Evolutionary conservation across 352 stramenopile species (phyloP), one percentile per base, ranked within the genome.

Genomic region (Pythium chondricola): DNA sequence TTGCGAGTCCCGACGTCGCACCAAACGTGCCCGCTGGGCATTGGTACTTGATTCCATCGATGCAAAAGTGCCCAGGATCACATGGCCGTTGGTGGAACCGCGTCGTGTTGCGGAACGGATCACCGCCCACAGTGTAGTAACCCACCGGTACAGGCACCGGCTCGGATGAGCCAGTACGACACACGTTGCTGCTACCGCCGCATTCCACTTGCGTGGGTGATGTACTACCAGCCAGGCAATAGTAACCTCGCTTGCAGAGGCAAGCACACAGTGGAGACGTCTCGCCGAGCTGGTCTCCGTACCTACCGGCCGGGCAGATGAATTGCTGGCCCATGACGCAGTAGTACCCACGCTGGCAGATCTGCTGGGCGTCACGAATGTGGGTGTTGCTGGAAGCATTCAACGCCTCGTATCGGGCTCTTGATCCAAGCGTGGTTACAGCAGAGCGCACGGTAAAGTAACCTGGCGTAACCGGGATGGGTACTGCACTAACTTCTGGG

Each of bases 11-110:
- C 11, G 25, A 52, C 0, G 42, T 63, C n/a, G 67, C 62, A 21
- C 88, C 88, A 24, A 73, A 96, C 2, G 68, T 83, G 8, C 86
- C 86, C 8, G 66, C 60, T 7, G 85, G 78, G 33, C 86, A 97
- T 39, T 88, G 62, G 17, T 69, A 75, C 44, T 75, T 74, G 43
- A 83, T 35, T 6, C 81, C 83, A n/a, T 66, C 42, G 2, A 67
- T 29, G 56, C 84, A 96, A 40, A 81, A 96, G 45, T 72, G 82
- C 10, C 84, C 83, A 27, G 58, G 52, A n/a, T 86, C 71, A 30
- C 87, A 96, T 21, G 66, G 49, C 8, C 45, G 50, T 61, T 92
- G 69, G n/a, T 65, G 58, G 27, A 80, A 84, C 2, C 78, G 77
- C 29, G 74, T 88, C 6, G 50, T 56, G 57, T 83, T 84, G 47